Conservation (phyloP, 108 stramenopile species). For the Cyclotella cryptica region DNA sequence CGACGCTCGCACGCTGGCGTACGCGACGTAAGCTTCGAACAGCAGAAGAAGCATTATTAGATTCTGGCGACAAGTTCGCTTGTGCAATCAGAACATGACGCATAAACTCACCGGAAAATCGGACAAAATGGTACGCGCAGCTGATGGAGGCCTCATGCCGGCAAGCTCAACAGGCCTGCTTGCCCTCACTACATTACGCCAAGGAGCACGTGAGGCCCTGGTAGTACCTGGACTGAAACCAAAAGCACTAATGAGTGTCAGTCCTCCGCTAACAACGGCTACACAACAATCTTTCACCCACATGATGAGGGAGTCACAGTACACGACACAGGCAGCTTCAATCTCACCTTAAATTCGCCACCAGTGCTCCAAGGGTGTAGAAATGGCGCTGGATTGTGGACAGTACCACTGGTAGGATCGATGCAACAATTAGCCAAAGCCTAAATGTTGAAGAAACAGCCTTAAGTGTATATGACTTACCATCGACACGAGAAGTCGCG, state of each 20-base stretch:
- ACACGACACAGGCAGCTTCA: slow-evolving; percentile 4
- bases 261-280: slow-evolving; percentile 1
- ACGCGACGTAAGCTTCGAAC: not conserved
- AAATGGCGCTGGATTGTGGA: not conserved
- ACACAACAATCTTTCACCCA: slow-evolving; percentile 3
- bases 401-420: slow-evolving; percentile 3
- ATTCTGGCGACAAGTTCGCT: slow-evolving; percentile 12
- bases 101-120: slow-evolving; percentile 6
- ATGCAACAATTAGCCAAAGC: slow-evolving; percentile 9
- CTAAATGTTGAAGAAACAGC: slow-evolving; percentile 1
- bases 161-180: slow-evolving; percentile 8
- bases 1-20: slow-evolving; percentile 3
- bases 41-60: slow-evolving; percentile 19
- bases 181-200: not conserved
- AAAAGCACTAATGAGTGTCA: slow-evolving; percentile 7
- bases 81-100: not conserved
- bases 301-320: not conserved
- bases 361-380: slow-evolving; percentile 6
- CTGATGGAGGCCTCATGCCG: not conserved
- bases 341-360: slow-evolving; percentile 5
- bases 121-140: not conserved
- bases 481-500: slow-evolving; percentile 18
- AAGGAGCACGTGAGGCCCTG: slow-evolving; percentile 12
- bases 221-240: slow-evolving; percentile 14
- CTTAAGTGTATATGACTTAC: slow-evolving; percentile 6